Evolutionary conservation across 805 yeast species (phyloP), one percentile per base, ranked within the genome.

Genomic region (Metschnikowia amazonensis): DNA sequence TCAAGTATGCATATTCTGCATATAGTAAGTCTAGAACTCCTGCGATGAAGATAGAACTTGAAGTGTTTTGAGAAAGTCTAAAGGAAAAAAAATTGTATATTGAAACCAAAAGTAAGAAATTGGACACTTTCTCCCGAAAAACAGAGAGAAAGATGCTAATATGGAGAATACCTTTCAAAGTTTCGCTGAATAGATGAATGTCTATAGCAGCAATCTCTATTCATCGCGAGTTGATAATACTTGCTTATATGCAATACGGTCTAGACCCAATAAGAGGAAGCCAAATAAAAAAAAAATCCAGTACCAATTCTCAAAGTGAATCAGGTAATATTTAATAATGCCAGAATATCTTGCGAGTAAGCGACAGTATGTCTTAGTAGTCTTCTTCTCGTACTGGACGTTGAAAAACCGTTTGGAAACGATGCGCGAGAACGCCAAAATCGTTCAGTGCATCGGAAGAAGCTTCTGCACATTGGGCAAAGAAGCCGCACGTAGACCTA

Each of bases 401-500:
- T 35, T 35, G 20, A 20, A 28, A 37, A 37, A 37, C n/a, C 25
- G 41, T 17, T 28, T 9, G 16, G 13, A 34, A 21, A 34, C 25
- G 32, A 20, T 17, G 41, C 41, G 32, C 41, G 33, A 20, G 13
- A 23, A 25, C 40, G 40, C 30, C 21, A 27, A 25, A 27, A 37
- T 18, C 14, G 27, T 37, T 28, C 33, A 37, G 41, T 37, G 41
- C 41, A 27, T 28, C n/a, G 41, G 28, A 13, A 37, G 41, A 37
- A 37, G 33, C 33, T 37, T 37, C 41, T 37, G 41, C 41, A 37
- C 33, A 37, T 37, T 7, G 32, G 41, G 32, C 10, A 23, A 20
- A 20, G 17, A 29, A 37, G 41, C 41, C 41, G 41, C 41, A 36
- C 28, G 35, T 23, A 32, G 14, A 20, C 14, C 35, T 32, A 6